phyloP scores from a whole-genome alignment of 2,329 filamentous ascomycete species.

The Colletotrichum noveboracense region DNA sequence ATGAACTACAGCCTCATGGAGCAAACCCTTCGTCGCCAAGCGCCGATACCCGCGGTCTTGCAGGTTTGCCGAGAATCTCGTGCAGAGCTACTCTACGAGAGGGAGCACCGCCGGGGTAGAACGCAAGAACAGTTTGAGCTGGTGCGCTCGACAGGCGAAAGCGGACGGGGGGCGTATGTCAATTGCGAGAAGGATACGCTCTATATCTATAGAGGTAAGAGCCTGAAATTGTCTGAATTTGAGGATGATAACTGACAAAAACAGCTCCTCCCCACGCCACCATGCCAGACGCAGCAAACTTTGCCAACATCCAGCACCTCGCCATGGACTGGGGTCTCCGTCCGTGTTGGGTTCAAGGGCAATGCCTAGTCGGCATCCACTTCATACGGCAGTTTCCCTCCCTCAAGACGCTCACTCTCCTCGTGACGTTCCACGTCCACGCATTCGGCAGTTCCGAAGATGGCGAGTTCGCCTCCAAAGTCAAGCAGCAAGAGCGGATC shows the following conservation, averaged over 20 bases:
- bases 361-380: neutral
- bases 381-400: constrained; percentile 6
- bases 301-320: neutral
- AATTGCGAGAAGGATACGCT: constrained; percentile 4
- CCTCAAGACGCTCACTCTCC: neutral
- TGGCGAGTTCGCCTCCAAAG: neutral
- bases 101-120: neutral
- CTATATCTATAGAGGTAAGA: constrained; percentile 1
- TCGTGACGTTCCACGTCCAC: neutral
- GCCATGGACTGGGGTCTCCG: constrained; percentile 20
- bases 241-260: neutral
- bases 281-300: neutral
- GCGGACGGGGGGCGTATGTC: neutral
- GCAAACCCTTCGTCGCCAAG: neutral
- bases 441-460: neutral
- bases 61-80: constrained; percentile 4
- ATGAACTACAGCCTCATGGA: neutral
- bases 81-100: neutral
- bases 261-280: neutral
- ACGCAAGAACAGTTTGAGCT: neutral
- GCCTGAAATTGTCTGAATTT: neutral
- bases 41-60: neutral
- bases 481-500: neutral
- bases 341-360: constrained; percentile 2
- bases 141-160: neutral